Base-by-base conservation (phyloP, 768 basidiomycete species). In the Mycena rebaudengoi region DNA sequence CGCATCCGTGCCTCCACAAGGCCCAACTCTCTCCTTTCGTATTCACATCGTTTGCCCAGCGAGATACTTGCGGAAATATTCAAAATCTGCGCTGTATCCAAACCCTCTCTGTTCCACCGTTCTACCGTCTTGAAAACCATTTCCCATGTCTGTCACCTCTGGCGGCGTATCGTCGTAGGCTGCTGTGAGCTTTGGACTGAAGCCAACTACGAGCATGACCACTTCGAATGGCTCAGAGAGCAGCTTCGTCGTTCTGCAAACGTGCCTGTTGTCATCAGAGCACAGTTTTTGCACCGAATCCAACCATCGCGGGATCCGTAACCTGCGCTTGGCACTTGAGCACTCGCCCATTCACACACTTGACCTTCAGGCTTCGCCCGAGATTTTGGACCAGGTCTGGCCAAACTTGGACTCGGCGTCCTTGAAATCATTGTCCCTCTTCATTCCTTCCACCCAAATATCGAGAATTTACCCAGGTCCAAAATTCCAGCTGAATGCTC, bases 21-120 rank as follows among this genome's bases (percentile, higher is more conserved):
- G 26, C 2, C 43, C 21, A 30, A 45, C 23, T 4, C n/a, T 7
- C 33, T 12, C 1, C 29, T 18, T 57, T 59, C 23, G 12, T 39
- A 28, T 40, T 10, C 32, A 20, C 41, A 20, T 46, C 11, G 21
- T 37, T 39, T 55, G 25, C 53, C 61, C 4, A 49, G 23, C 21
- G 61, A 55, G 43, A 41, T 55, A 6, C 61, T 55, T 18, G n/a
- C 46, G n/a, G 45, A 55, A 32, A 49, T 49, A 13, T 48, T 62
- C 45, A n/a, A 46, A 20, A 5, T 41, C 29, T 48, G 60, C 25
- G 18, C 14, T 30, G 16, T 30, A 11, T 41, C 41, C 14, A 29
- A 12, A 8, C 10, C 10, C n/a, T n/a, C n/a, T n/a, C n/a, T n/a
- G n/a, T n/a, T n/a, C n/a, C n/a, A n/a, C 44, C 44, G 44, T 39